Evolutionary conservation across 2,329 filamentous ascomycete species (phyloP), one percentile per base, ranked within the genome.

Genomic region (Alternaria infectoria): DNA sequence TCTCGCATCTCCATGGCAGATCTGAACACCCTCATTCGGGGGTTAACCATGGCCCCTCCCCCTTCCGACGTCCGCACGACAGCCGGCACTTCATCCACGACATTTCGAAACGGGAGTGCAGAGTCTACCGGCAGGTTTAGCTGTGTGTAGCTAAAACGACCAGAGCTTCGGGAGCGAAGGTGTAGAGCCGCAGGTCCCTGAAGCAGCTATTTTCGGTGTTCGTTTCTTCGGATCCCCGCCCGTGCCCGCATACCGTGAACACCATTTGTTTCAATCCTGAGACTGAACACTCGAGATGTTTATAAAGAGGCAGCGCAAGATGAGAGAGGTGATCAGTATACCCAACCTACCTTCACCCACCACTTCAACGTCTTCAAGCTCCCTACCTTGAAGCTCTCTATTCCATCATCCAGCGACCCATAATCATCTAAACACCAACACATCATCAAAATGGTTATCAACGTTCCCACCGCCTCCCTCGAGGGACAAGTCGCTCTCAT

Each of bases 401-500:
- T 68, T 15, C 15, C 59, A 54, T 51, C 51, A 32, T 17, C 47
- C 49, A 17, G 10, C 19, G 65, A 74, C 68, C 64, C 70, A 64
- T 23, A 52, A 21, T 40, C 49, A 25, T n/a, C 13, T 52, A 52
- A 7, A 40, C 19, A 36, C 28, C 49, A 36, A 23, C 28, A 74
- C 56, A 32, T 8, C 10, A 46, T 49, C 36, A 61, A 78, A 68
- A 81, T 81, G 79, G 79, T 80, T 62, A 69, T 81, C 72, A 70
- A 71, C 68, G 81, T 86, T 56, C 81, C 82, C 60, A 82, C 82
- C 56, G 83, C 83, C 67, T 84, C 82, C 57, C 83, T 86, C 54
- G 82, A 85, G 70, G 82, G 81, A 75, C 83, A 85, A 71, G 83
- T 86, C 81, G 80, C 88, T 61, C 83, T 91, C 66, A 83, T 91